A percentile compares a stretch with the other conserved stretches of the same genome.
Evolutionary conservation across 1,284 basidiomycete genomes (phyloP).

Genomic region (Ganoderma lingzhi): DNA sequence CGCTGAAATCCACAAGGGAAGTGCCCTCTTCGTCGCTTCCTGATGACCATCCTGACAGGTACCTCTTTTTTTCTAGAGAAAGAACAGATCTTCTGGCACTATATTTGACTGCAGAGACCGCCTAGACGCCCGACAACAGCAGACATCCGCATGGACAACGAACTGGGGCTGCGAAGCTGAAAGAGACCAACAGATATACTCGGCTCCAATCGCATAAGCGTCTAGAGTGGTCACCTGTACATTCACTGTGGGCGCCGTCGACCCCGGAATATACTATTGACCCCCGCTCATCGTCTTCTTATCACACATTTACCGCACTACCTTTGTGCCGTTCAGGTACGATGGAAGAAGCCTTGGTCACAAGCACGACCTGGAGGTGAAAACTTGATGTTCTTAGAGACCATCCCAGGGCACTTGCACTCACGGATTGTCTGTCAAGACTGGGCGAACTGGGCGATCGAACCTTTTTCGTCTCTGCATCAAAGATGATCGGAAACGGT

Average conservation of each 20-base stretch:
- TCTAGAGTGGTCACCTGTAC: background rate
- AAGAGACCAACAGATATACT: background rate
- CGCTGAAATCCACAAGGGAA: background rate
- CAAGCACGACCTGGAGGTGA: background rate
- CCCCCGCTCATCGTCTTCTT: background rate
- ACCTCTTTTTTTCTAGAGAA: background rate
- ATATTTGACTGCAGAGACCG: background rate
- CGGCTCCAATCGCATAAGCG: background rate
- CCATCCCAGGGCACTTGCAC: background rate
- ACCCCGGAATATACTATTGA: background rate
- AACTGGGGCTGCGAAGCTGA: background rate
- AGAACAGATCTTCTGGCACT: background rate
- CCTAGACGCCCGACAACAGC: background rate
- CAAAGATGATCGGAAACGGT: background rate
- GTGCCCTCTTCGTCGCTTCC: background rate
- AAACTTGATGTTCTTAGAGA: background rate
- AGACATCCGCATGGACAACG: background rate
- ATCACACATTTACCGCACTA: background rate
- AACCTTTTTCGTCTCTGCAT: background rate
- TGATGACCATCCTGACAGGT: background rate
- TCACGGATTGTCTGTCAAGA: background rate
- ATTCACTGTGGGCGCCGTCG: background rate
- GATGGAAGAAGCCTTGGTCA: constrained; percentile 5
- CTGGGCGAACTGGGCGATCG: background rate
- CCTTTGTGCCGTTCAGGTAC: constrained; percentile 15